Percentiles rank a stretch among this genome's conserved stretches.
phyloP scores from a whole-genome alignment of 176 grass and related monocot species.

The Oryza glaberrima region DNA sequence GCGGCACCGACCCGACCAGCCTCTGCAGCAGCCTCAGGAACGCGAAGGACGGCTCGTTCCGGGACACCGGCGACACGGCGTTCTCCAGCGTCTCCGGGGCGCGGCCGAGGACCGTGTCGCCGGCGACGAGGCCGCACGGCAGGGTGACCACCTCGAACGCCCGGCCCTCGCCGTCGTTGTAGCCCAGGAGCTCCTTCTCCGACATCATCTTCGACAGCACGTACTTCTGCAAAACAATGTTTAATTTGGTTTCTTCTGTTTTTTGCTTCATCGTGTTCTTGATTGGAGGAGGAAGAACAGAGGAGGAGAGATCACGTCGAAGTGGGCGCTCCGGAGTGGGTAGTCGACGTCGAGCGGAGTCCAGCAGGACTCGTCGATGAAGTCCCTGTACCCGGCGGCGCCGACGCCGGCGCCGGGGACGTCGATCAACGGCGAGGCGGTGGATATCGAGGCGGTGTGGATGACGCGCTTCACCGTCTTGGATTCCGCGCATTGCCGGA shows the following conservation, averaged over 20 bases:
- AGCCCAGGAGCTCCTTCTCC: constrained; percentile 54
- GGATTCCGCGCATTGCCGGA: constrained; percentile 53
- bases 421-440: constrained; percentile 56
- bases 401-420: background rate
- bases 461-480: constrained; percentile 66
- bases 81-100: constrained; percentile 21
- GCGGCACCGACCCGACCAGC: constrained; percentile 48
- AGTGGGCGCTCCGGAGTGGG: constrained; percentile 30
- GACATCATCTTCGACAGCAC: constrained; percentile 52
- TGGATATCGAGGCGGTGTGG: constrained; percentile 56
- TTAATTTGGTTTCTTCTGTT: background rate
- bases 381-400: constrained; percentile 19
- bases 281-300: background rate
- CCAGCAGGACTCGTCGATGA: constrained; percentile 66
- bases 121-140: constrained; percentile 53
- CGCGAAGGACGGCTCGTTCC: background rate
- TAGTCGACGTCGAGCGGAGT: constrained; percentile 44
- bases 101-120: constrained; percentile 44
- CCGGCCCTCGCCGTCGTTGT: constrained; percentile 44
- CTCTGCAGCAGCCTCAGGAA: constrained; percentile 39
- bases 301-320: constrained; percentile 36
- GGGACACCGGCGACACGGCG: constrained; percentile 37
- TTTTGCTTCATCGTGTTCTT: background rate
- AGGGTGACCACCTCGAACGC: constrained; percentile 66
- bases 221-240: constrained; percentile 41